Evolutionary conservation across 108 stramenopile genomes (phyloP).

Genomic region (Cyclostephanos invisitatus): DNA sequence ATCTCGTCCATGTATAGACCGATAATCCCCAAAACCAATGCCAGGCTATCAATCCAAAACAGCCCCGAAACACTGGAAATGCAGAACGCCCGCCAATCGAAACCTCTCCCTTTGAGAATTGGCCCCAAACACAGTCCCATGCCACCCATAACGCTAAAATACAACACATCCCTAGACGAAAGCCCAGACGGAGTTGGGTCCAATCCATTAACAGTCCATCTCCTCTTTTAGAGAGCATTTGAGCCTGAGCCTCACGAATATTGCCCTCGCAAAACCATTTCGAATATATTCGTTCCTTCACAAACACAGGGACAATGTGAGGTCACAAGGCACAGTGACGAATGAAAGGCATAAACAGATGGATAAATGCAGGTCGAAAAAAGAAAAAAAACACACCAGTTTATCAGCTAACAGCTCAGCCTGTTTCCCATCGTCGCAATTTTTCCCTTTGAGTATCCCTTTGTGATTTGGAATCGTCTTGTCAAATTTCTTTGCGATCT

Average conservation of each 20-base stretch:
- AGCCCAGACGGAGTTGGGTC: slow-evolving; percentile 86
- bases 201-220: slow-evolving; percentile 93
- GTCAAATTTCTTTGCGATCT: slow-evolving; percentile 93
- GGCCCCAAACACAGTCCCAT: slow-evolving; percentile 93
- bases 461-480: slow-evolving; percentile 71
- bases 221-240: slow-evolving; percentile 87
- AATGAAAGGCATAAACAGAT: no score
- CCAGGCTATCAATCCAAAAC: slow-evolving; percentile 83
- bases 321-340: background rate
- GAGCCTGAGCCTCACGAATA: slow-evolving; percentile 80
- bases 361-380: background rate
- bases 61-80: slow-evolving; percentile 90
- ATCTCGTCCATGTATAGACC: slow-evolving; percentile 85
- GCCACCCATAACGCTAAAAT: slow-evolving; percentile 90
- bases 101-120: slow-evolving; percentile 54
- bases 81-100: slow-evolving; percentile 85
- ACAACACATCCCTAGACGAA: slow-evolving; percentile 91
- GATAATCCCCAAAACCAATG: slow-evolving; percentile 94
- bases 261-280: slow-evolving; percentile 90
- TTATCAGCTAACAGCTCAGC: slow-evolving; percentile 51
- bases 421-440: slow-evolving; percentile 72
- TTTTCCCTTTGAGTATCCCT: slow-evolving; percentile 61
- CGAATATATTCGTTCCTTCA: slow-evolving; percentile 65
- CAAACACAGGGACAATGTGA: background rate
- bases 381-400: slow-evolving; percentile 24